A percentile compares a stretch with the other conserved stretches of the same genome.
These are phyloP conservation scores for Jatropha multifida DNA, from an alignment of 441 rosid species.

Conservation along the genomic window DNA sequence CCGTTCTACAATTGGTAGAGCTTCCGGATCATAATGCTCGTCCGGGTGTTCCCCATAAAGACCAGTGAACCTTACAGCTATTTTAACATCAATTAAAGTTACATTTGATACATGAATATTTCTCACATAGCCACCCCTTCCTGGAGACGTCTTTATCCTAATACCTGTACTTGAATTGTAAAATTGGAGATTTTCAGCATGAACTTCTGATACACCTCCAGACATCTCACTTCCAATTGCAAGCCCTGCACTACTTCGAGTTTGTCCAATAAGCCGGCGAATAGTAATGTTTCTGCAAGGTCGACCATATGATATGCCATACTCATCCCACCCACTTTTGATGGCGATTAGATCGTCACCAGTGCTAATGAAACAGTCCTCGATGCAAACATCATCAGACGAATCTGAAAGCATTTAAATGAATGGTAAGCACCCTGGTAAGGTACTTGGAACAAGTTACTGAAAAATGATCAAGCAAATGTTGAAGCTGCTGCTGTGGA, in stretches of 20 bases:
- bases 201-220: slow-evolving; percentile 85
- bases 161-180: slow-evolving; percentile 68
- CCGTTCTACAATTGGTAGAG: slow-evolving; percentile 66
- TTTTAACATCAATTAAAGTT: slow-evolving; percentile 54
- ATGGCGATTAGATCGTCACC: slow-evolving; percentile 89
- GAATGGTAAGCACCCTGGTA: background rate
- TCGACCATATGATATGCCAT: slow-evolving; percentile 69
- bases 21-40: slow-evolving; percentile 60
- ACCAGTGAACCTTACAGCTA: slow-evolving; percentile 67
- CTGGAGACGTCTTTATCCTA: slow-evolving; percentile 84
- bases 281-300: slow-evolving; percentile 80
- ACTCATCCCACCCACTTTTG: slow-evolving; percentile 99
- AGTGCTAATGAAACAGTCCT: slow-evolving; percentile 83
- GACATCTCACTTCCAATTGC: slow-evolving; percentile 99
- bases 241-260: slow-evolving; percentile 68
- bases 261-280: slow-evolving; percentile 63
- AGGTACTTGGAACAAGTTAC: slow-evolving; percentile 1
- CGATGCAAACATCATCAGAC: slow-evolving; percentile 81
- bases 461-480: background rate
- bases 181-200: slow-evolving; percentile 57
- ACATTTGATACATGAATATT: slow-evolving; percentile 64
- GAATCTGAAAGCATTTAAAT: slow-evolving; percentile 62
- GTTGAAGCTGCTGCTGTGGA: background rate
- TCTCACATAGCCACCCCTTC: slow-evolving; percentile 92
- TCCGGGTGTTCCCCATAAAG: slow-evolving; percentile 92